Conservation (phyloP, 2,329 filamentous ascomycete genomes). For the Paramyrothecium roridum region DNA sequence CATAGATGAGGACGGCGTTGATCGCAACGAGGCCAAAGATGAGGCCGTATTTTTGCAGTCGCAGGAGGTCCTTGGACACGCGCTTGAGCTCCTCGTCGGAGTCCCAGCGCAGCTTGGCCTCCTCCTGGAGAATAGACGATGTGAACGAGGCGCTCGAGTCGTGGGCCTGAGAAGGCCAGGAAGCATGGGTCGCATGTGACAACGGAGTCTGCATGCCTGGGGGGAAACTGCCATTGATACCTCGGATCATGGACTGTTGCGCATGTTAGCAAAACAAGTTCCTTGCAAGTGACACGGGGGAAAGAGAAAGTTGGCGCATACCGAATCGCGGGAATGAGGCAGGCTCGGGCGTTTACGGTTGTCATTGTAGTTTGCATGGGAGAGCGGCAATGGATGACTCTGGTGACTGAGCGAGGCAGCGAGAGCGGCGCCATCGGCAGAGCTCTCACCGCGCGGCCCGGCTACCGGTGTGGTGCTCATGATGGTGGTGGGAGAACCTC, state of each 20-base stretch:
- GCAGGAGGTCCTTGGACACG: slow-evolving; percentile 32
- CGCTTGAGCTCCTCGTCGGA: slow-evolving; percentile 34
- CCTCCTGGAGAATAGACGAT: slow-evolving; percentile 32
- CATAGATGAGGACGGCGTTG: slow-evolving; percentile 32
- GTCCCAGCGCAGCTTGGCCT: slow-evolving; percentile 36
- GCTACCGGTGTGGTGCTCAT: neutral
- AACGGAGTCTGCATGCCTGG: slow-evolving; percentile 26
- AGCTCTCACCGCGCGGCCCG: neutral
- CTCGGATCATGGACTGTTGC: slow-evolving; percentile 27
- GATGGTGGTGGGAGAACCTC: neutral
- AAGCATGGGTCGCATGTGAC: slow-evolving; percentile 24
- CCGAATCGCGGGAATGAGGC: slow-evolving; percentile 23
- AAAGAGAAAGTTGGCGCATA: slow-evolving; percentile 10
- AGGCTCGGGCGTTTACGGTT: slow-evolving; percentile 7
- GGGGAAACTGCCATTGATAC: slow-evolving; percentile 25
- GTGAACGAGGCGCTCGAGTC: slow-evolving; percentile 31
- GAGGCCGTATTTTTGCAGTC: slow-evolving; percentile 35
- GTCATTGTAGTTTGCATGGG: neutral
- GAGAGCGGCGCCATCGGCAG: neutral
- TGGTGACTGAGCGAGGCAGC: neutral
- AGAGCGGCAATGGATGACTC: neutral
- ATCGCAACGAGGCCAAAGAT: slow-evolving; percentile 29
- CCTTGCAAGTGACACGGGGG: neutral
- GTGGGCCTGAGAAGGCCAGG: slow-evolving; percentile 26
- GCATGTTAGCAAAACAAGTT: slow-evolving; percentile 4